Conservation (phyloP, 148 eudicot genomes). For the Agrostemma githago region DNA sequence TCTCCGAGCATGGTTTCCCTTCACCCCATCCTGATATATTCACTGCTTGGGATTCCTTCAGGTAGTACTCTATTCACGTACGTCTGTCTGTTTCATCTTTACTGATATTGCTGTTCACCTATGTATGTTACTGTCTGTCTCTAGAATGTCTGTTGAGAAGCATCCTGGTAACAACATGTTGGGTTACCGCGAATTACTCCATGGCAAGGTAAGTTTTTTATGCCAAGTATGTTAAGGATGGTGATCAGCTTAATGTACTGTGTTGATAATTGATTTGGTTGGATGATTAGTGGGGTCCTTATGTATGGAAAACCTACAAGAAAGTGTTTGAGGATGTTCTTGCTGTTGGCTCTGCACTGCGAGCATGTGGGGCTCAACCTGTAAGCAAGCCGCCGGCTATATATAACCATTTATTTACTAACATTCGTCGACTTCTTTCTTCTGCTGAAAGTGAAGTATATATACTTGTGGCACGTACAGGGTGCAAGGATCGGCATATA, state of each 20-base stretch:
- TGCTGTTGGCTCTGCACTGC: slow-evolving; percentile 63
- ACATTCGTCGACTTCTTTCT: not conserved
- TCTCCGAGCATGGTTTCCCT: slow-evolving; percentile 61
- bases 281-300: slow-evolving; percentile 71
- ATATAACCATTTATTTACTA: not conserved
- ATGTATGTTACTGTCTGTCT: too few relatives aligned
- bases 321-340: slow-evolving; percentile 73
- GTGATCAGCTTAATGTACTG: not conserved
- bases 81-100: not conserved
- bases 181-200: slow-evolving; percentile 68
- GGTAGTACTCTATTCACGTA: slow-evolving; percentile 29
- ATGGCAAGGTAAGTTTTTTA: slow-evolving; percentile 54
- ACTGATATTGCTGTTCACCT: not conserved
- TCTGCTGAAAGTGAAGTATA: not conserved
- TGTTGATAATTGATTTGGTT: not conserved
- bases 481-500: slow-evolving; percentile 90
- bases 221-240: not conserved
- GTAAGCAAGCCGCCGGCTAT: too few relatives aligned
- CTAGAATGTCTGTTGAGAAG: slow-evolving; percentile 63
- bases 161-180: slow-evolving; percentile 73
- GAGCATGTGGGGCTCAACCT: slow-evolving; percentile 74
- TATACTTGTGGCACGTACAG: slow-evolving; percentile 25
- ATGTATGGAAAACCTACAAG: slow-evolving; percentile 82
- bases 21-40: slow-evolving; percentile 44
- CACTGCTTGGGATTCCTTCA: slow-evolving; percentile 89